Percentiles rank a stretch among this genome's conserved stretches.
Conservation (phyloP, 345 rosid genomes). For the Gossypium arboreum region DNA sequence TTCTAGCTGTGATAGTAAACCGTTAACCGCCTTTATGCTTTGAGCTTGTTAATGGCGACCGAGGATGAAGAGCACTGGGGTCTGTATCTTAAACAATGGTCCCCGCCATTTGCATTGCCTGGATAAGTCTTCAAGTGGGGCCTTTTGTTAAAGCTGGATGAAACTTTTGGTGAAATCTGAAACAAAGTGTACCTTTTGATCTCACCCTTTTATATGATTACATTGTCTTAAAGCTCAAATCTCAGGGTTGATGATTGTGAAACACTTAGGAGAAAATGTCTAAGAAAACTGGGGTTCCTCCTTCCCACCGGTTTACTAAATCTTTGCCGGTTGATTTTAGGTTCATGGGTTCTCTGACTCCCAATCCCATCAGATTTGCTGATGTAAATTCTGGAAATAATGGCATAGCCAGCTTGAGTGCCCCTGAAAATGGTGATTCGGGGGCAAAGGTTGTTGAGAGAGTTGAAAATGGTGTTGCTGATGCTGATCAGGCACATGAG, state of each 20-base stretch:
- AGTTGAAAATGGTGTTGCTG: conserved; percentile 31
- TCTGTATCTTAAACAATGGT: conserved; percentile 48
- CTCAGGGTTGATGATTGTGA: conserved; percentile 22
- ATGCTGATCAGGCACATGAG: conserved; percentile 38
- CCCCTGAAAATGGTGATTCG: conserved; percentile 41
- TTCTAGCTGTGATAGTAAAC: conserved; percentile 12
- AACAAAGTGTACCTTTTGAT: conserved; percentile 32
- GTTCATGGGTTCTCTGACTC: conserved; percentile 44
- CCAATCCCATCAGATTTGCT: conserved; percentile 36
- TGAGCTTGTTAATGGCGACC: conserved; percentile 41
- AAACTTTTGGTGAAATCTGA: conserved; percentile 31
- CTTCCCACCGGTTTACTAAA: conserved; percentile 58
- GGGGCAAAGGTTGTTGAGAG: conserved; percentile 32
- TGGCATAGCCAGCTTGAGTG: conserved; percentile 20
- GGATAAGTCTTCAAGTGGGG: conserved; percentile 51
- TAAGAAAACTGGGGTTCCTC: conserved; percentile 39
- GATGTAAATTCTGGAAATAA: conserved; percentile 20
- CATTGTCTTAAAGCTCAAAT: conserved; percentile 21
- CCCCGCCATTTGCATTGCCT: conserved; percentile 56
- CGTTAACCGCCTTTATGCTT: conserved; percentile 18
- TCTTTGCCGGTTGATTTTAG: conserved; percentile 63
- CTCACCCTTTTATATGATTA: conserved; percentile 17
- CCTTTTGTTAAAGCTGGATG: conserved; percentile 42
- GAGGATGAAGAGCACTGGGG: conserved; percentile 33
- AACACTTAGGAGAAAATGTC: conserved; percentile 42